Conservation (phyloP, 306 rosid species). For the Lupinus albus region DNA sequence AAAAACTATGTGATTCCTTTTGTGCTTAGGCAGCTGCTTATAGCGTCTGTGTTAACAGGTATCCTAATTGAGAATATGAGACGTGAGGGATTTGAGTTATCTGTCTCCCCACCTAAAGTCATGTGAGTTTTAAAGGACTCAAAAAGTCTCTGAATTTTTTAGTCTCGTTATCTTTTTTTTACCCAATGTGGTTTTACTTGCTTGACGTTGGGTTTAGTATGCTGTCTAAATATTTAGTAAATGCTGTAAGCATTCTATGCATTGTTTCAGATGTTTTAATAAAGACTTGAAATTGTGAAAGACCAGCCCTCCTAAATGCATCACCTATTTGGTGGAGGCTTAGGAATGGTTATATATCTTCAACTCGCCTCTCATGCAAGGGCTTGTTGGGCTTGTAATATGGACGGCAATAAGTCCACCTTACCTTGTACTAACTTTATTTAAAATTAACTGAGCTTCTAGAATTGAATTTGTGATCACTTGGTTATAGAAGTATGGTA, state of each 20-base stretch:
- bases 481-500: constrained; percentile 6
- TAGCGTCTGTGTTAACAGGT: constrained; percentile 60
- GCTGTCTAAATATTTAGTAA: constrained; percentile 19
- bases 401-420: no score
- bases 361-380: no score
- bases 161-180: constrained; percentile 25
- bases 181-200: constrained; percentile 19
- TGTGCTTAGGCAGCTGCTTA: constrained; percentile 33
- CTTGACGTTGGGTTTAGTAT: constrained; percentile 24
- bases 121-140: constrained; percentile 68
- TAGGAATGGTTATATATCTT: no score
- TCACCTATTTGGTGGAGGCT: background rate
- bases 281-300: constrained; percentile 16
- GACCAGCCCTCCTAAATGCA: constrained; percentile 5
- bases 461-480: background rate
- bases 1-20: constrained; percentile 13
- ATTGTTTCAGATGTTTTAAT: constrained; percentile 31
- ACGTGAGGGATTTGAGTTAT: constrained; percentile 95
- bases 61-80: constrained; percentile 97
- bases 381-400: no score
- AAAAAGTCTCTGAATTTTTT: constrained; percentile 17
- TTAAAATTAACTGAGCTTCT: background rate
- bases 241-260: constrained; percentile 31
- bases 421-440: no score
- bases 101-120: constrained; percentile 97